Base-by-base conservation (phyloP, 2,329 filamentous ascomycete species). In the Colletotrichum destructivum region DNA sequence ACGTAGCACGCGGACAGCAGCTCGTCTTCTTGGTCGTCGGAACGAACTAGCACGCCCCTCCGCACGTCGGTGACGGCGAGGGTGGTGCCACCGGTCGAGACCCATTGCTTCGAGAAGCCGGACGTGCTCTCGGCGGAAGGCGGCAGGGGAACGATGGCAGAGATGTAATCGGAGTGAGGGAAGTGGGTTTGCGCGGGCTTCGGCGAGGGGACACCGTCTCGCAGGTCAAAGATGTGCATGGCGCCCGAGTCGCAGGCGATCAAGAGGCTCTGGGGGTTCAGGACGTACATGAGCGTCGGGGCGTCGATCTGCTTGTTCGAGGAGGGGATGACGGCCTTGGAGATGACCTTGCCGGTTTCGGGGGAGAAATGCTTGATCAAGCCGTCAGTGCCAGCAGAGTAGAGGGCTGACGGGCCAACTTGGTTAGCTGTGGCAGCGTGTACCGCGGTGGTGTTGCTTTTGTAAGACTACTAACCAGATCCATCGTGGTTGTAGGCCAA, bases 21-120 rank as follows among this genome's bases (percentile, higher is more conserved):
- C 82, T 98, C 94, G 75, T 98, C 95, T 77, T 97, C 96, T 79
- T 98, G 96, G 77, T 98, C 95, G 79, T 98, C 96, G 75, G 94
- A 98, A 71, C 92, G 92, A 3, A 95, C 92, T 54, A 98, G 84
- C 7, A 98, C 94, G 16, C 96, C 96, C 59, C 94, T 88, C 31
- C 96, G 90, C 55, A 98, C 85, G 80, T 99, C 96, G 0, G 95
- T 97, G 47, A 98, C 92, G 1, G 95, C 94, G 23, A 99, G 85
- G 0, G 96, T 98, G 2, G 94, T 96, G 55, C 95, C 95, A 44
- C 96, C 96, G 0, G 95, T 98, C 47, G 93, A 96, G 63, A 98
- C 89, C 93, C 95, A 99, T 83, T 98, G 96, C 83, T 98, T 98
- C 77, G 94, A 91, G 80, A 94, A 96, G 6, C 95, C 95, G 21